Evolutionary conservation across 169 alveolate genomes (phyloP).

Genomic region (Haemoproteus tartakovskyi): DNA sequence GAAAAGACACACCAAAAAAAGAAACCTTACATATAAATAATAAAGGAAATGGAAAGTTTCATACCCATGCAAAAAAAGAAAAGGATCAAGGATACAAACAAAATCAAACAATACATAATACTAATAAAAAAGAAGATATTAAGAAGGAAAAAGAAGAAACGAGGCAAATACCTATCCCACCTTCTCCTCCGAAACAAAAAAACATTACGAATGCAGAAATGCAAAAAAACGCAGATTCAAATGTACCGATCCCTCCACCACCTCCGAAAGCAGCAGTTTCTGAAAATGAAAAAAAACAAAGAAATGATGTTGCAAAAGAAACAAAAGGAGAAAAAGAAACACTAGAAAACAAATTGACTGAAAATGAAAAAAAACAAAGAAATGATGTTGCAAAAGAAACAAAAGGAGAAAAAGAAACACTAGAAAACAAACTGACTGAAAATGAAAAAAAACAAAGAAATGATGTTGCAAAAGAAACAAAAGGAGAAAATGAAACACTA

Average conservation of each 20-base stretch:
- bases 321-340: not conserved
- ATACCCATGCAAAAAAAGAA: too few relatives aligned
- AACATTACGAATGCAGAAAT: slow-evolving; percentile 4
- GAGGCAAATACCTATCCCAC: not conserved
- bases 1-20: not conserved
- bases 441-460: too few relatives aligned
- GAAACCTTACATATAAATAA: too few relatives aligned
- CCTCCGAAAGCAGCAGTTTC: slow-evolving; percentile 42
- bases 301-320: not conserved
- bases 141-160: not conserved
- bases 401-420: not conserved
- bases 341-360: not conserved
- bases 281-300: not conserved
- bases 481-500: too few relatives aligned
- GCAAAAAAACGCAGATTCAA: not conserved
- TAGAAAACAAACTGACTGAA: not conserved
- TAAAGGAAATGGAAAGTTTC: not conserved
- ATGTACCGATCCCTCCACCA: slow-evolving; percentile 51
- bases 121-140: not conserved
- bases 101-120: not conserved
- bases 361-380: not conserved
- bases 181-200: not conserved
- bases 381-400: not conserved
- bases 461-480: too few relatives aligned
- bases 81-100: not conserved